Conservation (phyloP, 1,284 basidiomycete species). For the Marasmius oreades region DNA sequence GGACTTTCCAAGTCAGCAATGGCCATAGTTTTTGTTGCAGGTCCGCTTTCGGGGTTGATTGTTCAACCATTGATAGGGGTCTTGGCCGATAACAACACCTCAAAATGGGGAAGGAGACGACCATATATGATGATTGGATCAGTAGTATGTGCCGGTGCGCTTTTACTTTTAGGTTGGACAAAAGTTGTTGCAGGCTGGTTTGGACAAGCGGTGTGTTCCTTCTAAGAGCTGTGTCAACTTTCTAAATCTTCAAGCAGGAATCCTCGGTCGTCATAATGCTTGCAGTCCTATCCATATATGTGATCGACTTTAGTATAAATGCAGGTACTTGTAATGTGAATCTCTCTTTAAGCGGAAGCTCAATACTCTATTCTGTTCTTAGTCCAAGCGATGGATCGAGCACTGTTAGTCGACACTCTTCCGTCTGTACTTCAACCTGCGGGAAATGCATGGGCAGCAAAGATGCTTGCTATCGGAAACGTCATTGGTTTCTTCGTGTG, state of each 20-base stretch:
- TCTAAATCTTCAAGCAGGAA: slow-evolving; percentile 30
- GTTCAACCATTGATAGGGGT: slow-evolving; percentile 92
- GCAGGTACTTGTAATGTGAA: slow-evolving; percentile 44
- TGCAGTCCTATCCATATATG: slow-evolving; percentile 83
- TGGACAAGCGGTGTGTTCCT: slow-evolving; percentile 28
- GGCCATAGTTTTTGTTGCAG: slow-evolving; percentile 92
- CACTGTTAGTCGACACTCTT: slow-evolving; percentile 71
- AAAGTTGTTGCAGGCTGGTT: slow-evolving; percentile 67
- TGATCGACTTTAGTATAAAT: slow-evolving; percentile 93
- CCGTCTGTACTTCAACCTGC: slow-evolving; percentile 73
- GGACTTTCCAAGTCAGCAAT: slow-evolving; percentile 87
- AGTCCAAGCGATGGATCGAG: slow-evolving; percentile 84
- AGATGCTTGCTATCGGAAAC: slow-evolving; percentile 82
- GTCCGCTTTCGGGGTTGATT: slow-evolving; percentile 87
- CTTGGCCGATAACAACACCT: slow-evolving; percentile 86
- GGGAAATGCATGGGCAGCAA: slow-evolving; percentile 94
- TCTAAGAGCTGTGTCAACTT: slow-evolving; percentile 9
- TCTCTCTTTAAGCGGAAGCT: neutral
- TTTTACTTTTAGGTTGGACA: slow-evolving; percentile 86
- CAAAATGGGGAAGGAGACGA: slow-evolving; percentile 78
- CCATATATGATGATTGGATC: slow-evolving; percentile 82
- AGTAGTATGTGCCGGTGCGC: slow-evolving; percentile 65
- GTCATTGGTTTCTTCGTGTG: slow-evolving; percentile 86
- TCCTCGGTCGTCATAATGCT: slow-evolving; percentile 67
- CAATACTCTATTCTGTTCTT: slow-evolving; percentile 3